Conservation (phyloP, 495 filamentous ascomycete genomes). For the Aspergillus campestris region DNA sequence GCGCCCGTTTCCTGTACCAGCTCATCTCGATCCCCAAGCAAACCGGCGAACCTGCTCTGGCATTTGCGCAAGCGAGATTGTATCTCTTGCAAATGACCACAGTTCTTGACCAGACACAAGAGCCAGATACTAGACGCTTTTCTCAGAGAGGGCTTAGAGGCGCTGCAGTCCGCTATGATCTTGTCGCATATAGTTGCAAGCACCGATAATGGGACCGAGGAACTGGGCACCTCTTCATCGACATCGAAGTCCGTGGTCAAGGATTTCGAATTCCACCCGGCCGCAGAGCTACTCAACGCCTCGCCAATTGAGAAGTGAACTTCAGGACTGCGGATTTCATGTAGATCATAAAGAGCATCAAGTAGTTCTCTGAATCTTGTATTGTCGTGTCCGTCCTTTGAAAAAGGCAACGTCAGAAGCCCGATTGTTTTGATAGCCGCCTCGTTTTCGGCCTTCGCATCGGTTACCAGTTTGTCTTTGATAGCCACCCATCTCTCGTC, state of each 20-base stretch:
- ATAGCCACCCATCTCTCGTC: constrained; percentile 34
- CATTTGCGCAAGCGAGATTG: constrained; percentile 65
- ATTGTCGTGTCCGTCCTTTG: constrained; percentile 23
- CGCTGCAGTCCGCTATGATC: constrained; percentile 62
- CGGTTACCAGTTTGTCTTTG: constrained; percentile 49
- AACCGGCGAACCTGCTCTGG: constrained; percentile 77
- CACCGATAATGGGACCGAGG: constrained; percentile 35
- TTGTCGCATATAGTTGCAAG: constrained; percentile 54
- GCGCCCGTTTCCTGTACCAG: constrained; percentile 93
- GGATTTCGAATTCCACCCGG: constrained; percentile 68
- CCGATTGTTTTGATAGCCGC: constrained; percentile 72
- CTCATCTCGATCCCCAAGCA: constrained; percentile 84
- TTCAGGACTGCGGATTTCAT: constrained; percentile 76
- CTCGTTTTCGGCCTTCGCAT: constrained; percentile 74
- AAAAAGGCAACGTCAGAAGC: constrained; percentile 47
- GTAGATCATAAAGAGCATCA: constrained; percentile 58
- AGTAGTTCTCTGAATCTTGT: constrained; percentile 38
- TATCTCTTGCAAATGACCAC: constrained; percentile 63
- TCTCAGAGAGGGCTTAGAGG: constrained; percentile 75
- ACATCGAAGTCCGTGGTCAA: constrained; percentile 53
- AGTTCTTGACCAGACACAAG: constrained; percentile 85
- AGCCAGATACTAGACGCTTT: constrained; percentile 92
- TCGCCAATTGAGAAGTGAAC: constrained; percentile 85
- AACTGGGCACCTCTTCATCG: constrained; percentile 36
- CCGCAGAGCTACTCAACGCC: constrained; percentile 65